Percentiles rank a stretch among this genome's conserved stretches.
These are phyloP conservation scores for Canavalia ensiformis DNA, from an alignment of 306 rosid genomes.

Conservation along the genomic window DNA sequence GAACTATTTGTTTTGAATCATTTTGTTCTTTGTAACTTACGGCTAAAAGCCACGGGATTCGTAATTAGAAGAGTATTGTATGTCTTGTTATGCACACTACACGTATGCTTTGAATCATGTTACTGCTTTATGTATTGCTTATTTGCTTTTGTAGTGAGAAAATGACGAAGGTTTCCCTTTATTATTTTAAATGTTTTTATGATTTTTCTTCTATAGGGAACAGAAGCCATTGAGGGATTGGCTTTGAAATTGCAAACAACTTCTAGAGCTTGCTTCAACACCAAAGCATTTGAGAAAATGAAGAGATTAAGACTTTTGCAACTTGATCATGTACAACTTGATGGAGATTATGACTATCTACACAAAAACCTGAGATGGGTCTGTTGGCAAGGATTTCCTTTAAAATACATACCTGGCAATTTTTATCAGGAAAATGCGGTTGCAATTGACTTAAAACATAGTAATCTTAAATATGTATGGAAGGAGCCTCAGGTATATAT, in stretches of 20 bases:
- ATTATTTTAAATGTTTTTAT: not conserved
- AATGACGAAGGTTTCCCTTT: not conserved
- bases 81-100: too few species aligned
- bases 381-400: constrained; percentile 51
- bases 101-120: not conserved
- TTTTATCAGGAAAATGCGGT: constrained; percentile 30
- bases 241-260: not conserved
- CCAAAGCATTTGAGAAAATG: not conserved
- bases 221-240: constrained; percentile 6
- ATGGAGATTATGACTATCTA: constrained; percentile 41
- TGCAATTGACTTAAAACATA: constrained; percentile 42
- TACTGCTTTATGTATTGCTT: not conserved
- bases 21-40: too few species aligned
- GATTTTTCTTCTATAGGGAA: constrained; percentile 2
- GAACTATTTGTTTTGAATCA: too few species aligned
- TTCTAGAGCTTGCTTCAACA: not conserved
- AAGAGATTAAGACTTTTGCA: too few species aligned
- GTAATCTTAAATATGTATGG: constrained; percentile 47
- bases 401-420: constrained; percentile 34
- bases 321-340: too few species aligned
- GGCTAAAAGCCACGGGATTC: too few species aligned
- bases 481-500: constrained; percentile 47
- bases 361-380: constrained; percentile 41
- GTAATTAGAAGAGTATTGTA: too few species aligned
- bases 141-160: not conserved